These are phyloP conservation scores for Polytrichum formosum DNA, from an alignment of 225 moss, liverwort and hornwort genomes.

Conservation along the genomic window DNA sequence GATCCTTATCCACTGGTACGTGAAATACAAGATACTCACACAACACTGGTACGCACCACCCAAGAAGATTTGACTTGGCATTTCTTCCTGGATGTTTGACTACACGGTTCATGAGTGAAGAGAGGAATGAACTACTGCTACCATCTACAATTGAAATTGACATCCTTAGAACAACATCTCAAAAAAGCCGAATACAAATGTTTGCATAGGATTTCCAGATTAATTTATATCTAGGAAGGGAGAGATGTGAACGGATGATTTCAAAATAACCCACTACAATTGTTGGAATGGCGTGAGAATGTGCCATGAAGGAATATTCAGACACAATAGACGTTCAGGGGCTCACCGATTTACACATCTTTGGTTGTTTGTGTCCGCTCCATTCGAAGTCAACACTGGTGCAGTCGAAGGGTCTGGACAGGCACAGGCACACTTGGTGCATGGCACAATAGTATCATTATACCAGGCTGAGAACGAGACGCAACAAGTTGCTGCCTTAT, in stretches of 20 bases:
- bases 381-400: conserved; percentile 30
- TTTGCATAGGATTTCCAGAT: not conserved
- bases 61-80: no score
- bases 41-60: no score
- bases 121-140: no score
- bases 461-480: conserved; percentile 64
- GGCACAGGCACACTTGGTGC: conserved; percentile 43
- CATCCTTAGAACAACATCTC: no score
- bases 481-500: conserved; percentile 46
- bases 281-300: no score
- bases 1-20: no score
- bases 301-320: no score
- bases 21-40: no score
- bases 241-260: not conserved
- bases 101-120: no score
- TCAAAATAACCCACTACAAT: no score
- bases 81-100: no score
- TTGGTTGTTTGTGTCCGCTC: conserved; percentile 44
- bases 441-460: conserved; percentile 57
- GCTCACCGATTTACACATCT: conserved; percentile 39
- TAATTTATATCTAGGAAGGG: not conserved
- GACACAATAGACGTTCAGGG: not conserved
- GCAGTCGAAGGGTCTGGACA: conserved; percentile 27
- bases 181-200: not conserved
- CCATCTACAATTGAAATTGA: no score